Evolutionary conservation across 2,329 filamentous ascomycete genomes (phyloP).

Genomic region (Clonostachys sp.): DNA sequence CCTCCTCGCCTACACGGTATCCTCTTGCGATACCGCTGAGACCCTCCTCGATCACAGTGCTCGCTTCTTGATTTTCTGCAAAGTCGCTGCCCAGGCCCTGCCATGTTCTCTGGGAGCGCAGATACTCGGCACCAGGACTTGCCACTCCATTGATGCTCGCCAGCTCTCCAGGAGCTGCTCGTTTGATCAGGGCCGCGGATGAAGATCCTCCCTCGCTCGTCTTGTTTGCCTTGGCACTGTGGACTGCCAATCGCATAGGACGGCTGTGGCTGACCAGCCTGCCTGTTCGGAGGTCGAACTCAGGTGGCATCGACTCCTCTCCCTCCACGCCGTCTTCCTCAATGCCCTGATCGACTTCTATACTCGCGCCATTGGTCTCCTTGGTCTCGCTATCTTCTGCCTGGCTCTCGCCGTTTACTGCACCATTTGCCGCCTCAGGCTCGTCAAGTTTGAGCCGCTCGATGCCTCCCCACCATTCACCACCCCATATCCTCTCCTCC

Average conservation of each 20-base stretch:
- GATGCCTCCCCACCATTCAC: slow-evolving; percentile 86
- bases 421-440: slow-evolving; percentile 12
- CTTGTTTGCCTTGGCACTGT: slow-evolving; percentile 8
- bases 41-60: slow-evolving; percentile 77
- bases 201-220: slow-evolving; percentile 9
- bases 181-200: slow-evolving; percentile 48
- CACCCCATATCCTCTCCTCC: slow-evolving; percentile 75
- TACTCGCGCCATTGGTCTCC: slow-evolving; percentile 10
- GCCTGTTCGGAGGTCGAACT: slow-evolving; percentile 89
- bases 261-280: slow-evolving; percentile 74
- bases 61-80: slow-evolving; percentile 35
- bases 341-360: slow-evolving; percentile 7
- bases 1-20: slow-evolving; percentile 68
- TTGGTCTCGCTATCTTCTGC: slow-evolving; percentile 3
- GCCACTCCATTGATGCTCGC: slow-evolving; percentile 77
- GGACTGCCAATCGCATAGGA: slow-evolving; percentile 57
- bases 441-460: slow-evolving; percentile 54
- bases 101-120: slow-evolving; percentile 83
- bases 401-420: background rate
- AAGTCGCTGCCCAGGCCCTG: slow-evolving; percentile 88
- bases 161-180: slow-evolving; percentile 55
- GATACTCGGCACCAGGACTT: slow-evolving; percentile 88
- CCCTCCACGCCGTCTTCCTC: slow-evolving; percentile 42
- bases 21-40: slow-evolving; percentile 83
- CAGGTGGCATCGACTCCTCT: slow-evolving; percentile 74